A percentile compares a stretch with the other conserved stretches of the same genome.
phyloP scores from a whole-genome alignment of 106 monocot species.

The Narthecium ossifragum region DNA sequence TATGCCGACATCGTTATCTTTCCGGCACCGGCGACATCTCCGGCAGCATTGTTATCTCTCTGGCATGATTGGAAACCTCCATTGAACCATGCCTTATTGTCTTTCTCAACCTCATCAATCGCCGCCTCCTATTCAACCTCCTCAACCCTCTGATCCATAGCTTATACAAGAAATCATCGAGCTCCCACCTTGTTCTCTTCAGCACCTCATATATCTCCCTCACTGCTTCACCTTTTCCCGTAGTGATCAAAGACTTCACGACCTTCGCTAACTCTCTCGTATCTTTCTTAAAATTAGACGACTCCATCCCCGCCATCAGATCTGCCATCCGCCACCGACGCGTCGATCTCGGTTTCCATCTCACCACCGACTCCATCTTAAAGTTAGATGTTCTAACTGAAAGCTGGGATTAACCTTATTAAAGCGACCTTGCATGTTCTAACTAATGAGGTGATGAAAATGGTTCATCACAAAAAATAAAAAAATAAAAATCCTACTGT shows the following conservation, averaged over 20 bases:
- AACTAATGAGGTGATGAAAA: too few species aligned
- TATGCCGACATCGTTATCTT: too few species aligned
- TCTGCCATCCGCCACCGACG: constrained; percentile 20
- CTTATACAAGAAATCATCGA: constrained; percentile 64
- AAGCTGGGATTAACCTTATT: too few species aligned
- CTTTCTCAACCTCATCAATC: constrained; percentile 56
- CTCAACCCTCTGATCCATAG: constrained; percentile 64
- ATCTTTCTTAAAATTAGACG: constrained; percentile 6
- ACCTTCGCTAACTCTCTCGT: constrained; percentile 41
- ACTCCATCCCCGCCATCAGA: constrained; percentile 42
- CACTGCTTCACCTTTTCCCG: constrained; percentile 36
- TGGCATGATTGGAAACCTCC: too few species aligned
- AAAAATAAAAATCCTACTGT: too few species aligned
- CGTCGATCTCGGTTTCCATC: constrained; percentile 18
- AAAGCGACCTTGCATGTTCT: too few species aligned
- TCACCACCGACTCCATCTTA: too few species aligned
- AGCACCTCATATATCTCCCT: constrained; percentile 46
- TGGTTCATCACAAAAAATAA: too few species aligned
- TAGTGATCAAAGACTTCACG: constrained; percentile 44
- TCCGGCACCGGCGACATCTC: too few species aligned
- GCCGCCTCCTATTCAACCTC: constrained; percentile 49
- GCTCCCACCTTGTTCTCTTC: constrained; percentile 36
- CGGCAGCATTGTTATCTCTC: too few species aligned
- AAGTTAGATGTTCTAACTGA: too few species aligned
- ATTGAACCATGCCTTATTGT: constrained; percentile 38